Evolutionary conservation across 805 yeast genomes (phyloP).

Genomic region (Candida easanensis): DNA sequence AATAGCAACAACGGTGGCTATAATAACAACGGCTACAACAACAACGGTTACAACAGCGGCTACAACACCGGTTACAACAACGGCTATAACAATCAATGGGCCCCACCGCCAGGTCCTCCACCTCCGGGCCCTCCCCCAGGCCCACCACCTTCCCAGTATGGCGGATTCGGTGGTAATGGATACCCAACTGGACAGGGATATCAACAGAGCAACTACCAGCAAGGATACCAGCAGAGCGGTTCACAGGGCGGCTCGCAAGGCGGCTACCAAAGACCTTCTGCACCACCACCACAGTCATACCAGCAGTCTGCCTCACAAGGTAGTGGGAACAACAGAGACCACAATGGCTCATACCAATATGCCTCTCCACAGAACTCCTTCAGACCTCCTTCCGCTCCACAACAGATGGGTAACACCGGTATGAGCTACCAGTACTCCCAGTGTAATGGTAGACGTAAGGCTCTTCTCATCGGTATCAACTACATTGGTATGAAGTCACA

Average conservation of each 20-base stretch:
- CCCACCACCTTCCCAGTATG: too few relatives aligned
- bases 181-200: conserved; percentile 14
- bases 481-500: conserved; percentile 55
- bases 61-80: background rate
- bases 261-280: conserved; percentile 3
- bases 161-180: background rate
- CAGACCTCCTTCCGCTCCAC: conserved; percentile 21
- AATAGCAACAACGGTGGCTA: background rate
- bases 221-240: conserved; percentile 3
- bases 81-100: conserved; percentile 2
- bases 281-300: conserved; percentile 8
- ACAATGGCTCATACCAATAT: conserved; percentile 2
- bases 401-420: conserved; percentile 20
- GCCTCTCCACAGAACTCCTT: conserved; percentile 16
- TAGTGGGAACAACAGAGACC: conserved; percentile 2
- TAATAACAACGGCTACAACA: background rate
- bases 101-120: conserved; percentile 3
- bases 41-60: background rate
- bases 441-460: conserved; percentile 63
- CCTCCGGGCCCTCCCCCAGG: too few relatives aligned
- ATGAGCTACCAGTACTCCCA: conserved; percentile 45
- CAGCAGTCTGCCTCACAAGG: conserved; percentile 11
- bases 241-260: background rate
- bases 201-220: conserved; percentile 1
- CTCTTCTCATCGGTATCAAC: conserved; percentile 66